phyloP scores from a whole-genome alignment of 257 asterid genomes.

The Paulownia fortunei region DNA sequence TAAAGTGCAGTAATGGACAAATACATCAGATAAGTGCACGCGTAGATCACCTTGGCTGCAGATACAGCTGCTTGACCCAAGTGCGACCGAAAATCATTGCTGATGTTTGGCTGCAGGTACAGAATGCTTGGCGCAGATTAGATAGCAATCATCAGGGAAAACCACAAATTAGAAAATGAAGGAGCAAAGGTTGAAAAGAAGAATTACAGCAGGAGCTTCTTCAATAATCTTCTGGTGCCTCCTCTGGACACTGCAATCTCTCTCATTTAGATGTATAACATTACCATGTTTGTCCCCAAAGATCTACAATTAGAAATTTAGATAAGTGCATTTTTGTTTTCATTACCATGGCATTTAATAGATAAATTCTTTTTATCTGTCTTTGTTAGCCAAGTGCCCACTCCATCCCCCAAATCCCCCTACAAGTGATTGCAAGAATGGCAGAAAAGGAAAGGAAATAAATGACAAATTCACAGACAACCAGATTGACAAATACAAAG shows the following conservation, averaged over 20 bases:
- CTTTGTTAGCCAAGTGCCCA: slow-evolving; percentile 13
- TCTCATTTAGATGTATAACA: slow-evolving; percentile 87
- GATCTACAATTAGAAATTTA: slow-evolving; percentile 51
- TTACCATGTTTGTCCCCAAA: slow-evolving; percentile 94
- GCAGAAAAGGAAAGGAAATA: slow-evolving; percentile 16
- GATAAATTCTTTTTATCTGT: slow-evolving; percentile 17
- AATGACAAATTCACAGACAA: neutral
- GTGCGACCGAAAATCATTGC: slow-evolving; percentile 68
- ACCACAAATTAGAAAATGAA: slow-evolving; percentile 29
- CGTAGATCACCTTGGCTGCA: slow-evolving; percentile 90
- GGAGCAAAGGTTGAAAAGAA: slow-evolving; percentile 28
- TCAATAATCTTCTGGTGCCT: slow-evolving; percentile 99
- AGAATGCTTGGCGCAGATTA: slow-evolving; percentile 33
- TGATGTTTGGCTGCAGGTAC: slow-evolving; percentile 80
- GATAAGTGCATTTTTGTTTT: slow-evolving; percentile 9
- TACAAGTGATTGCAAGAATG: neutral
- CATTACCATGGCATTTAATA: slow-evolving; percentile 14
- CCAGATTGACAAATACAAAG: slow-evolving; percentile 5
- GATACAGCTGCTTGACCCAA: slow-evolving; percentile 98
- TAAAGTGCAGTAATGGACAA: slow-evolving; percentile 25
- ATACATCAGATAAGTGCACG: slow-evolving; percentile 17
- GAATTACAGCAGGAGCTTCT: slow-evolving; percentile 99
- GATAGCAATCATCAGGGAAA: slow-evolving; percentile 29
- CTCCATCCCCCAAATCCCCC: slow-evolving; percentile 6
- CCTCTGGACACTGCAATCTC: slow-evolving; percentile 99